Conservation (phyloP, 2,329 filamentous ascomycete species). For the Xylaria sp. region DNA sequence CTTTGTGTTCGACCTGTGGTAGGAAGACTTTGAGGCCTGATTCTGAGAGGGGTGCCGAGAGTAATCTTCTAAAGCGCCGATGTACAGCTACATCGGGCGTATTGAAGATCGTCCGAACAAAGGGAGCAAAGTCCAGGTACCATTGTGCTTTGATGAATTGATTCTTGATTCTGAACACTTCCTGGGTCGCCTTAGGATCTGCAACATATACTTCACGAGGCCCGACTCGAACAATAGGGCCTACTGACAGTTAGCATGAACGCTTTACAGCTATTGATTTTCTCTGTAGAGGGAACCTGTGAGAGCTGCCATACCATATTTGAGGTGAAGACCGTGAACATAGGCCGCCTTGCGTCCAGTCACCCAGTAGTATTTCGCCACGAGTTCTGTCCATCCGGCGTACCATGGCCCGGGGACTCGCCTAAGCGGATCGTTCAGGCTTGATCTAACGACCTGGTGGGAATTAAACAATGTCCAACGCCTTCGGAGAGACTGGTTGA, state of each 20-base stretch:
- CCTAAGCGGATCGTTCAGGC: slow-evolving; percentile 32
- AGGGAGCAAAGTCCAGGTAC: slow-evolving; percentile 39
- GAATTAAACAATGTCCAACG: not conserved
- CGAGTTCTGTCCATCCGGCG: slow-evolving; percentile 32
- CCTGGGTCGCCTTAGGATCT: slow-evolving; percentile 38
- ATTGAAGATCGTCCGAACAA: slow-evolving; percentile 52
- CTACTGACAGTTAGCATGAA: slow-evolving; percentile 25
- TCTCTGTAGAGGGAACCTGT: not conserved
- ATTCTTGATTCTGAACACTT: slow-evolving; percentile 45
- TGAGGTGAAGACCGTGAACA: slow-evolving; percentile 44
- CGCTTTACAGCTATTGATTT: not conserved
- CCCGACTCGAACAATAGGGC: slow-evolving; percentile 47
- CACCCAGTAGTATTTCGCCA: slow-evolving; percentile 33
- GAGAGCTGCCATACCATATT: slow-evolving; percentile 41
- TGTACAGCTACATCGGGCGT: slow-evolving; percentile 54
- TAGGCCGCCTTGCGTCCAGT: slow-evolving; percentile 35
- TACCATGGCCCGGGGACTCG: slow-evolving; percentile 42
- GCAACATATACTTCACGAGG: slow-evolving; percentile 45
- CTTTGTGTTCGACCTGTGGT: slow-evolving; percentile 51
- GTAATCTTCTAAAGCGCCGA: slow-evolving; percentile 53
- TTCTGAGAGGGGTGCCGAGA: slow-evolving; percentile 55
- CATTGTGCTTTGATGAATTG: slow-evolving; percentile 44
- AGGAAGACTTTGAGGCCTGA: slow-evolving; percentile 50
- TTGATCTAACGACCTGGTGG: slow-evolving; percentile 23
- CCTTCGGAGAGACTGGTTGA: not conserved